Conservation (phyloP, 106 monocot species). For the Dactylorhiza incarnata region DNA sequence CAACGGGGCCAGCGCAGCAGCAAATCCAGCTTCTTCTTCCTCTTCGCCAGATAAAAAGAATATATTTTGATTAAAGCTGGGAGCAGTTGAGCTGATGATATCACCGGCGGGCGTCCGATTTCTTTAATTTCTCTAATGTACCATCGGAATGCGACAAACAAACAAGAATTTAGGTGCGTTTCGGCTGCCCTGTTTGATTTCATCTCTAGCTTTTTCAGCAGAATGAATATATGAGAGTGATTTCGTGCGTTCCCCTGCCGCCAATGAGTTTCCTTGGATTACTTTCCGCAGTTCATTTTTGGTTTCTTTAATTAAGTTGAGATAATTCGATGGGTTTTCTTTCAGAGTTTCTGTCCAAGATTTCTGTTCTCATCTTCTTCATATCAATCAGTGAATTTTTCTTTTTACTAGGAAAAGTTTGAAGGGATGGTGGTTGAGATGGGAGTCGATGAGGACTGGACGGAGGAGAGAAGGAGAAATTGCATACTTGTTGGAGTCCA, state of each 20-base stretch:
- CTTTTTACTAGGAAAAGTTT: background rate
- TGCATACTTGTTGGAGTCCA: constrained; percentile 53
- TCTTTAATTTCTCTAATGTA: background rate
- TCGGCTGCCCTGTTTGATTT: constrained; percentile 4
- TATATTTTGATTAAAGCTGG: constrained; percentile 15
- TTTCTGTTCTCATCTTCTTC: background rate
- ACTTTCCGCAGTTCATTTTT: no score
- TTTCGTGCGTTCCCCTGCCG: background rate
- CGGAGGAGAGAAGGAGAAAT: constrained; percentile 14
- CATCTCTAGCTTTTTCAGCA: background rate
- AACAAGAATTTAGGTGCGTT: constrained; percentile 40
- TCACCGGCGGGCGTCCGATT: constrained; percentile 8
- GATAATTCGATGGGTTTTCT: background rate
- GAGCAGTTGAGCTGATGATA: constrained; percentile 26
- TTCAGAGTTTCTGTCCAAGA: background rate
- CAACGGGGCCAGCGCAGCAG: background rate
- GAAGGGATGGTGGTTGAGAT: constrained; percentile 3
- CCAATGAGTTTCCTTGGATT: background rate
- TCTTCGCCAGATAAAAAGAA: background rate
- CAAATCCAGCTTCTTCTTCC: background rate
- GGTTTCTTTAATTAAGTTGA: background rate
- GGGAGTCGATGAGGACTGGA: constrained; percentile 6
- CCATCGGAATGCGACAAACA: constrained; percentile 17
- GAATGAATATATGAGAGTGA: background rate
- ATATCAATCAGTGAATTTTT: background rate